Evolutionary conservation across 306 rosid species (phyloP), one percentile per base, ranked within the genome.

Genomic region (Mimosa bimucronata): DNA sequence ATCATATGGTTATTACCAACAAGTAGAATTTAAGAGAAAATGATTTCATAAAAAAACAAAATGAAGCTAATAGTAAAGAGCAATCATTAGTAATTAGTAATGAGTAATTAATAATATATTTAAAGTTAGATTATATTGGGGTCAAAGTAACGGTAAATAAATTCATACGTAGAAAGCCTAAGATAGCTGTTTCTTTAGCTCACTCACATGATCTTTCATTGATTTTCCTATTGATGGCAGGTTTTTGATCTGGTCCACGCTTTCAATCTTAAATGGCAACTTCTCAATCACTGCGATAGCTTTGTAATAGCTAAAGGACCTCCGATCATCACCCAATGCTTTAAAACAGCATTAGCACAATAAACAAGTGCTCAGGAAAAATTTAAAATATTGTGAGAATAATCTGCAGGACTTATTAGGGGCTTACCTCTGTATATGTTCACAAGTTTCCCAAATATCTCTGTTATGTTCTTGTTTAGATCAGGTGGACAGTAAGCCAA

Each of bases 261-360:
- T 87, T 84, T 91, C 92, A 86, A 92, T 91, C 78, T 87, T 89
- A 83, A 89, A 92, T 50, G 97, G 84, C 79, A 94, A 74, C 83
- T 91, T 92, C 90, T 94, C 98, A 84, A 94, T 88, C 66, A 94
- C 90, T 11, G 94, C 50, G 62, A 91, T 86, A 28, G 98, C 98
- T 84, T 92, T 94, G 97, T 87, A 48, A 83, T 92, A 94, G 94
- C 98, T 94, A 85, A 92, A 94, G 26, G 98, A 94, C 83, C 98
- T 88, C 75, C 96, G 82, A 70, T 95, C 96, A 40, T 95, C 97
- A 26, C 98, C 98, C 91, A 95, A 73, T 3, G 98, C 98, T 95
- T 86, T 69, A 79, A 85, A 70, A 66, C 52, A 83, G 21, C 48
- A 83, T 50, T 60, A 79, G 25, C 83, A 79, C 75, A 79, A 86